These are phyloP conservation scores for Aspergillus hortae DNA, from an alignment of 2,329 filamentous ascomycete species.

Conservation along the genomic window DNA sequence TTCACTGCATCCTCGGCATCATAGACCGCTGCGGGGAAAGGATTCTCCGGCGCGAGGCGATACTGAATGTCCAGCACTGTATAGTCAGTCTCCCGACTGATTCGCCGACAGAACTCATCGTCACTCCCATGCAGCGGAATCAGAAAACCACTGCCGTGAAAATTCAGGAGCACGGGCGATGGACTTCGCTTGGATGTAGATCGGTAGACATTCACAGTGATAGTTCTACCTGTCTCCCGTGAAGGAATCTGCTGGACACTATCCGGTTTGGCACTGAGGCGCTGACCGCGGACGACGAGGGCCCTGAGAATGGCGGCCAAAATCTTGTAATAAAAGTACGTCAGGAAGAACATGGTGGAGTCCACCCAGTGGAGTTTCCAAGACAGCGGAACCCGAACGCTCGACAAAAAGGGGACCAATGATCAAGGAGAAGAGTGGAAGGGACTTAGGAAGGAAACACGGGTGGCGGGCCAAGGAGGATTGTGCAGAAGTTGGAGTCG, in stretches of 20 bases:
- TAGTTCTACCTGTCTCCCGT: conserved; percentile 25
- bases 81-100: conserved; percentile 24
- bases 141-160: conserved; percentile 34
- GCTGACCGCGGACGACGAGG: conserved; percentile 1
- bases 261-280: conserved; percentile 16
- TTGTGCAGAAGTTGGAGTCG: not conserved
- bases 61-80: conserved; percentile 39
- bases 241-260: conserved; percentile 27
- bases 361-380: not conserved
- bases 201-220: conserved; percentile 31
- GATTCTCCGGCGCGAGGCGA: conserved; percentile 38
- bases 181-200: conserved; percentile 13
- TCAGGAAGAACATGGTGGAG: conserved; percentile 17
- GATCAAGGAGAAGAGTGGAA: not conserved
- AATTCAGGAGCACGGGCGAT: conserved; percentile 31
- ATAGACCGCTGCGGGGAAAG: conserved; percentile 39
- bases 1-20: conserved; percentile 39
- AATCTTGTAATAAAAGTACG: conserved; percentile 21
- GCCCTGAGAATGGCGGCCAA: conserved; percentile 17
- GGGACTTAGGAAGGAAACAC: not conserved
- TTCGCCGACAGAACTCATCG: conserved; percentile 26
- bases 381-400: not conserved
- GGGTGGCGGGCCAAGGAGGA: not conserved
- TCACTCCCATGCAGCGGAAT: conserved; percentile 30
- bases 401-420: not conserved